Evolutionary conservation across 2,329 filamentous ascomycete genomes (phyloP).

Genomic region (Pleurostoma richardsiae): DNA sequence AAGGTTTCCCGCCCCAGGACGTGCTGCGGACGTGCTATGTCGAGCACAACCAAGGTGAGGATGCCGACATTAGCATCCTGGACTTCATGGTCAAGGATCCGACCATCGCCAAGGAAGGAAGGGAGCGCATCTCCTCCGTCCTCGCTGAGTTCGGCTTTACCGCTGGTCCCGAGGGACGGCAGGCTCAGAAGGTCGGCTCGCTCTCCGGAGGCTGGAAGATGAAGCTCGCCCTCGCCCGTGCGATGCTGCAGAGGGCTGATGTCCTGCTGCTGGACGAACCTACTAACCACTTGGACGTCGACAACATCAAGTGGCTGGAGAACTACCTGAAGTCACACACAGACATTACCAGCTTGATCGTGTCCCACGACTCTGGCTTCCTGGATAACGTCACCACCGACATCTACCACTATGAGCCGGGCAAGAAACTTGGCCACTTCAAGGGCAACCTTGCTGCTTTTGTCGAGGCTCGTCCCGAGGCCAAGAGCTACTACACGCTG

Average conservation of each 20-base stretch:
- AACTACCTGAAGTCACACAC: constrained; percentile 94
- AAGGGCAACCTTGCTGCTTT: constrained; percentile 79
- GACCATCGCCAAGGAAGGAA: constrained; percentile 72
- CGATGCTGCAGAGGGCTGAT: constrained; percentile 96
- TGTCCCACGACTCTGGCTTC: constrained; percentile 97
- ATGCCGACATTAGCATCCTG: constrained; percentile 92
- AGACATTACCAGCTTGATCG: constrained; percentile 94
- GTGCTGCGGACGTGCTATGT: constrained; percentile 95
- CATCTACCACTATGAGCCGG: constrained; percentile 95
- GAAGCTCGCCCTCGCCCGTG: constrained; percentile 93
- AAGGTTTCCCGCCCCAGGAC: constrained; percentile 91
- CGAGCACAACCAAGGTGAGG: constrained; percentile 98
- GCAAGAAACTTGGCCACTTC: constrained; percentile 89
- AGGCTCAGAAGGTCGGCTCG: constrained; percentile 86
- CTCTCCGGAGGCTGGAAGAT: constrained; percentile 99
- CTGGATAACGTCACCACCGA: constrained; percentile 96
- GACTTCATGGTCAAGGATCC: constrained; percentile 91
- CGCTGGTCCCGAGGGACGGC: constrained; percentile 79
- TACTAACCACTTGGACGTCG: constrained; percentile 96
- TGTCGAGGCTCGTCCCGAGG: constrained; percentile 85
- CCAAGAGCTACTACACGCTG: constrained; percentile 96
- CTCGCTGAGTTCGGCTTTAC: constrained; percentile 92
- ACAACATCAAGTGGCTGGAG: constrained; percentile 93
- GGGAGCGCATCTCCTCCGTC: constrained; percentile 76
- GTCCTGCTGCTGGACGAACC: constrained; percentile 96